Percentiles rank a stretch among this genome's conserved stretches.
Evolutionary conservation across 306 rosid genomes (phyloP).

Genomic region (Acacia acuminata): DNA sequence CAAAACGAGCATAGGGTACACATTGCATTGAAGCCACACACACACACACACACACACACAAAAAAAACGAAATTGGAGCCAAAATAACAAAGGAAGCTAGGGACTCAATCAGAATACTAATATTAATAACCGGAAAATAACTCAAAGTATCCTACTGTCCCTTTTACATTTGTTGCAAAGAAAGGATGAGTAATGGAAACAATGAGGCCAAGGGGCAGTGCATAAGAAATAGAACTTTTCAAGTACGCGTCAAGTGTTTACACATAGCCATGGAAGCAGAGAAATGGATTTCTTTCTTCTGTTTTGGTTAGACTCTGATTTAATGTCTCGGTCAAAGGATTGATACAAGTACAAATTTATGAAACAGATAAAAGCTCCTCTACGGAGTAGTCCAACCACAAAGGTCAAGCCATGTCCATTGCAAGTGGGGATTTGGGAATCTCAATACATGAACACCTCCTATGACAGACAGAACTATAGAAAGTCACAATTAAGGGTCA

Average conservation of each 20-base stretch:
- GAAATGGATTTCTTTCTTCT: neutral
- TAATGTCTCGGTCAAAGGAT: neutral
- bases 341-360: neutral
- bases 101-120: neutral
- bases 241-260: neutral
- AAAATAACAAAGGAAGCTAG: neutral
- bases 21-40: slow-evolving; percentile 3
- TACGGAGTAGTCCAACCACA: neutral
- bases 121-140: slow-evolving; percentile 12
- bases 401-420: neutral
- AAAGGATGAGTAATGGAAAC: neutral
- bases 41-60: too few relatives aligned
- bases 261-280: slow-evolving; percentile 2
- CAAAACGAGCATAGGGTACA: neutral
- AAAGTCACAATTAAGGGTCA: slow-evolving; percentile 19
- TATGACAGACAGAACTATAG: neutral
- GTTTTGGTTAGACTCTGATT: neutral
- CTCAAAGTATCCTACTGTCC: neutral
- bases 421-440: slow-evolving; percentile 19
- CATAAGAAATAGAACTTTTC: neutral
- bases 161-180: neutral
- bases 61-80: slow-evolving; percentile 20
- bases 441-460: neutral
- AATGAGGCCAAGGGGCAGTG: neutral
- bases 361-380: neutral